These are phyloP conservation scores for Hortaea sp. DNA, from an alignment of 2,329 filamentous ascomycete genomes.

Conservation along the genomic window DNA sequence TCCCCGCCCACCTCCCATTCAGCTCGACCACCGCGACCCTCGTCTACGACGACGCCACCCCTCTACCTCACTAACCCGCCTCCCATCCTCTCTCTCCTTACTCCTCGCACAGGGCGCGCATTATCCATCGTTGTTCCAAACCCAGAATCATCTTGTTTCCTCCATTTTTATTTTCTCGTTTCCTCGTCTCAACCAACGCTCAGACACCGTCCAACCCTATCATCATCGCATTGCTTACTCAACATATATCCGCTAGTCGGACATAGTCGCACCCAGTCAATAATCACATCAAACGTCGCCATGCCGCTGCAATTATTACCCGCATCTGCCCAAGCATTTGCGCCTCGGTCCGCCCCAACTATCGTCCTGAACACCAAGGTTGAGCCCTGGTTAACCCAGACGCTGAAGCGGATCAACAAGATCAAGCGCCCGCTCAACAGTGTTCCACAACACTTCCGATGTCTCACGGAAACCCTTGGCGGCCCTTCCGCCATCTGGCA, in stretches of 20 bases:
- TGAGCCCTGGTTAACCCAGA: constrained; percentile 93
- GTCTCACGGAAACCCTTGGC: constrained; percentile 87
- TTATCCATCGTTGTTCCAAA: constrained; percentile 6
- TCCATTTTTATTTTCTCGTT: constrained; percentile 9
- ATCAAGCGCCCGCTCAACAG: constrained; percentile 97
- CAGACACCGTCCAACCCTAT: constrained; percentile 14
- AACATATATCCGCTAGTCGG: constrained; percentile 10
- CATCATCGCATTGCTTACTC: constrained; percentile 19
- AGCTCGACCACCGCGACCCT: constrained; percentile 9
- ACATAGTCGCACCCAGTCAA: constrained; percentile 5
- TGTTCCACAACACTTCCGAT: constrained; percentile 88
- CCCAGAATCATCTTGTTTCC: constrained; percentile 18
- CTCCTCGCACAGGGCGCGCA: constrained; percentile 13
- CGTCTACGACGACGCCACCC: constrained; percentile 1
- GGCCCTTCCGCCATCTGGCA: constrained; percentile 89
- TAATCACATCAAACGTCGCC: constrained; percentile 24
- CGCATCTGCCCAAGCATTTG: constrained; percentile 92
- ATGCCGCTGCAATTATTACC: constrained; percentile 94
- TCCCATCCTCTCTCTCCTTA: constrained; percentile 11
- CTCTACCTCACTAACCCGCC: constrained; percentile 7
- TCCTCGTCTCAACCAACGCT: not conserved
- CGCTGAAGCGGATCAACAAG: constrained; percentile 90
- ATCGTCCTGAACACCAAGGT: constrained; percentile 87
- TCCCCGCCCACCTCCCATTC: constrained; percentile 3
- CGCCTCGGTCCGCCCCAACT: constrained; percentile 85